Percentiles rank a stretch among this genome's conserved stretches.
Conservation (phyloP, 768 basidiomycete species). For the Collybiopsis confluens region DNA sequence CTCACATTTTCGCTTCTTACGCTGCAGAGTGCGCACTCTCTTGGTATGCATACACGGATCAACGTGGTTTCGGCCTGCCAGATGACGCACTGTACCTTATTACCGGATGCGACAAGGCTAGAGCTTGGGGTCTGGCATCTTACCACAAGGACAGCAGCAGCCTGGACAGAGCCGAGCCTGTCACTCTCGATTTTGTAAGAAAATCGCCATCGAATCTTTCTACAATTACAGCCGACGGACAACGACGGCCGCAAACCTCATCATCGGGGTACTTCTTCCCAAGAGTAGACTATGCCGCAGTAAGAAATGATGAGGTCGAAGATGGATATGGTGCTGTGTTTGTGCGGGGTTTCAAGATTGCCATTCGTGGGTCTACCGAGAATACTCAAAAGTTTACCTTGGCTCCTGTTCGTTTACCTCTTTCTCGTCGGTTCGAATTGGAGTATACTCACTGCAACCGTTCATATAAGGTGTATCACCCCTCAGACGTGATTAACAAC, state of each 20-base stretch:
- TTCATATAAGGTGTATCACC: no score
- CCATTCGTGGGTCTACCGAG: not conserved
- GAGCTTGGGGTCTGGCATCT: not conserved
- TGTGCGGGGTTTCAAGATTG: not conserved
- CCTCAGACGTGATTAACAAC: no score
- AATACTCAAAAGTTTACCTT: no score
- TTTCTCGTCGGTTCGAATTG: no score
- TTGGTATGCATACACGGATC: conserved; percentile 24
- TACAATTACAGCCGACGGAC: no score
- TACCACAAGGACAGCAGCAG: not conserved
- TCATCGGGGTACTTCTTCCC: no score
- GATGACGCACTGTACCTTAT: not conserved
- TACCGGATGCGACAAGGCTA: not conserved
- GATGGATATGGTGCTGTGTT: not conserved
- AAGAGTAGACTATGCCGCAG: no score
- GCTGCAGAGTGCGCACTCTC: conserved; percentile 19
- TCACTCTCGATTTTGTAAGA: not conserved
- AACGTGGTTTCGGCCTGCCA: not conserved
- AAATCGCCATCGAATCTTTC: no score
- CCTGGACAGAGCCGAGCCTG: no score
- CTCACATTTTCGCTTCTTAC: conserved; percentile 19
- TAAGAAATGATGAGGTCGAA: not conserved
- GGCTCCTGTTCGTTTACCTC: no score
- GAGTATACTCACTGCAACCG: no score
- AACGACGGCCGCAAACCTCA: no score